Conservation (phyloP, 148 eudicot species). For the Fagopyrum homotropicum region DNA sequence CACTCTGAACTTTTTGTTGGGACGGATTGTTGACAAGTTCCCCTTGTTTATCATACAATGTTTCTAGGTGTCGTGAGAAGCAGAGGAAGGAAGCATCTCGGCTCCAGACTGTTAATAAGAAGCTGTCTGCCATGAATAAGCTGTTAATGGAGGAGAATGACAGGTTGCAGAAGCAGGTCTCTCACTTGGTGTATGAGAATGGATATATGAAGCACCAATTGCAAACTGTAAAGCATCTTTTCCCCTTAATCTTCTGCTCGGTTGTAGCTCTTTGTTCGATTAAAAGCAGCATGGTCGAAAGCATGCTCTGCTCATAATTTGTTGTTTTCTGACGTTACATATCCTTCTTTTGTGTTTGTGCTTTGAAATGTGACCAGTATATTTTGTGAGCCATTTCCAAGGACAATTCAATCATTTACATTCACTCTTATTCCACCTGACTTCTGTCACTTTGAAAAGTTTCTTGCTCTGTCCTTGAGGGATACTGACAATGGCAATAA, state of each 20-base stretch:
- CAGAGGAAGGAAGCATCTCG: constrained; percentile 58
- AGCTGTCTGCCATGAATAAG: constrained; percentile 59
- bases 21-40: background rate
- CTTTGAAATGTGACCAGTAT: background rate
- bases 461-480: background rate
- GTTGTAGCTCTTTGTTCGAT: background rate
- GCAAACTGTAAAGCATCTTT: constrained; percentile 28
- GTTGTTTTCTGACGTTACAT: background rate
- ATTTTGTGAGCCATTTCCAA: background rate
- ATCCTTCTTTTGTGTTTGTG: background rate
- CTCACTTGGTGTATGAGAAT: constrained; percentile 53
- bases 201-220: constrained; percentile 51
- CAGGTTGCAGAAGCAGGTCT: constrained; percentile 59
- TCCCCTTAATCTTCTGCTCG: constrained; percentile 2
- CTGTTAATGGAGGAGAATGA: constrained; percentile 64
- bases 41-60: background rate
- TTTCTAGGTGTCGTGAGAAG: constrained; percentile 54
- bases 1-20: background rate
- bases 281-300: background rate
- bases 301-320: background rate
- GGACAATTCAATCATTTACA: background rate
- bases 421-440: background rate
- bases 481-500: background rate
- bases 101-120: constrained; percentile 48
- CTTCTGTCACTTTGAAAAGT: background rate